Conservation (phyloP, 2,329 filamentous ascomycete species). For the Ceratocystis ficicola region DNA sequence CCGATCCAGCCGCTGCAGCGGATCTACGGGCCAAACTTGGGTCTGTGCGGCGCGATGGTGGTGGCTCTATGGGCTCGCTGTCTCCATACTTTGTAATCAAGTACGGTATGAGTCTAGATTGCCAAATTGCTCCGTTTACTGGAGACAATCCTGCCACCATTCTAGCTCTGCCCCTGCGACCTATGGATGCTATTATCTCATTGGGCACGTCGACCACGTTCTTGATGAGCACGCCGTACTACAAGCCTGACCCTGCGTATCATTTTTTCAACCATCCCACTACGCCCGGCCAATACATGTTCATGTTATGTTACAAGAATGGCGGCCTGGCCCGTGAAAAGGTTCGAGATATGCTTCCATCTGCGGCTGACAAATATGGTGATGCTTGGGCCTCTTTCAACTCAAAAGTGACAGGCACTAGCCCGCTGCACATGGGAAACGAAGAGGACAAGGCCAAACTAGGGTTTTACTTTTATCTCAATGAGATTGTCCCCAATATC, state of each 20-base stretch:
- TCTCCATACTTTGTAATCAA: conserved; percentile 65
- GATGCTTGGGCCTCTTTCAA: conserved; percentile 75
- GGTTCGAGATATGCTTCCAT: conserved; percentile 68
- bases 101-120: conserved; percentile 65
- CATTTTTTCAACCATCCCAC: conserved; percentile 99
- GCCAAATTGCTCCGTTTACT: conserved; percentile 73
- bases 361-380: conserved; percentile 29
- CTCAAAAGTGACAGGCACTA: conserved; percentile 52
- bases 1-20: conserved; percentile 39
- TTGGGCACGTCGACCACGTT: conserved; percentile 94
- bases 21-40: conserved; percentile 70
- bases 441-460: conserved; percentile 56
- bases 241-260: conserved; percentile 78
- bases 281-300: conserved; percentile 87
- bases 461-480: conserved; percentile 88
- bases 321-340: conserved; percentile 85
- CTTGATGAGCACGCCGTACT: conserved; percentile 89
- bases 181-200: conserved; percentile 85
- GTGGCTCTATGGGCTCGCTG: conserved; percentile 62
- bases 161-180: conserved; percentile 72
- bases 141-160: conserved; percentile 96
- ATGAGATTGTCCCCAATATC: conserved; percentile 91
- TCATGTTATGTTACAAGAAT: conserved; percentile 99
- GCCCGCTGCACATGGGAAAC: conserved; percentile 52
- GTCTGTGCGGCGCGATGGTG: conserved; percentile 66